A percentile compares a stretch with the other conserved stretches of the same genome.
Evolutionary conservation across 2,329 filamentous ascomycete genomes (phyloP).

Genomic region (Ascochyta koolunga): DNA sequence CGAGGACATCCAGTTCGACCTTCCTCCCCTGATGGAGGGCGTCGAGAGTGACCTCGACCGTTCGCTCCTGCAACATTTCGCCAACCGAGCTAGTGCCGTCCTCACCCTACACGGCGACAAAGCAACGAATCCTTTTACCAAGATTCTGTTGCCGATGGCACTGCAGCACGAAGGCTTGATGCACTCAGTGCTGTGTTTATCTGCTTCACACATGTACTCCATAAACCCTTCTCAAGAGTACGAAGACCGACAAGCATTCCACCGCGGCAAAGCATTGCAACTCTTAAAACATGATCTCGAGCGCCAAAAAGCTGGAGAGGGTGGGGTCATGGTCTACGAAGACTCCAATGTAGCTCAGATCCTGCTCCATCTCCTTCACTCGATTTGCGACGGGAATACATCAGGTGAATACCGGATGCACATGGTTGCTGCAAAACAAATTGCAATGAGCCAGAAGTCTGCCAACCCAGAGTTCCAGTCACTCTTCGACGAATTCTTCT

Average conservation of each 20-base stretch:
- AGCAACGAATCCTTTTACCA: slow-evolving; percentile 79
- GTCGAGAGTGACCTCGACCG: slow-evolving; percentile 81
- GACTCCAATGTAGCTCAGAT: slow-evolving; percentile 68
- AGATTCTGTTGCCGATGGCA: slow-evolving; percentile 81
- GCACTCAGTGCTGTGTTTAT: slow-evolving; percentile 86
- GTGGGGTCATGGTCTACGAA: slow-evolving; percentile 49
- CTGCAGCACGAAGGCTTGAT: slow-evolving; percentile 80
- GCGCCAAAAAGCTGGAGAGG: slow-evolving; percentile 47
- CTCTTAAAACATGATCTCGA: slow-evolving; percentile 56
- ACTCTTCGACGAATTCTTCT: slow-evolving; percentile 77
- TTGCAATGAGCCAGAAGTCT: slow-evolving; percentile 66
- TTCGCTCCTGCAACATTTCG: slow-evolving; percentile 83
- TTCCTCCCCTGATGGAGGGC: slow-evolving; percentile 73
- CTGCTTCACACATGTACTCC: slow-evolving; percentile 73
- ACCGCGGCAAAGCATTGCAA: slow-evolving; percentile 51
- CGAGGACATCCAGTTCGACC: slow-evolving; percentile 50
- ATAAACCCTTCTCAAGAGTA: slow-evolving; percentile 58
- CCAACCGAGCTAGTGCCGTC: slow-evolving; percentile 77
- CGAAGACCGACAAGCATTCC: slow-evolving; percentile 57
- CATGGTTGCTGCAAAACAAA: slow-evolving; percentile 73
- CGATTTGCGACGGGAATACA: slow-evolving; percentile 65
- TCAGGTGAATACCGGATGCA: slow-evolving; percentile 79
- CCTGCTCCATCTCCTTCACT: slow-evolving; percentile 65
- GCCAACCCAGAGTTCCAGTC: slow-evolving; percentile 74
- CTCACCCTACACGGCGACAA: slow-evolving; percentile 82